Conservation (phyloP, 345 rosid species). For the Ceriops decandra region DNA sequence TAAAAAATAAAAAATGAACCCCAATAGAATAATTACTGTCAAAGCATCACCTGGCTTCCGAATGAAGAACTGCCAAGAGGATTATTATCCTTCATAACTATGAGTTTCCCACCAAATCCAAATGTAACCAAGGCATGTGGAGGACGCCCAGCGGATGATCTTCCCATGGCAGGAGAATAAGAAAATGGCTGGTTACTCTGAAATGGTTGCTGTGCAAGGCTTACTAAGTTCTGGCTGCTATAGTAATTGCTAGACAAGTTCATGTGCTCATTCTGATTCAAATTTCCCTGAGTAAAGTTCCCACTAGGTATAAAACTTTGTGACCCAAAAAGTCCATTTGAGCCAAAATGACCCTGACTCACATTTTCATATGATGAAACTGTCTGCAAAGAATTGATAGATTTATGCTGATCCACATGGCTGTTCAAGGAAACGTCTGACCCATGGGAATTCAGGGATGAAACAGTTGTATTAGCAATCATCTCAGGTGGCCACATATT, state of each 20-base stretch:
- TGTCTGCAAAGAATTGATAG: constrained; percentile 31
- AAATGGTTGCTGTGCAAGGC: constrained; percentile 45
- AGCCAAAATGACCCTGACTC: constrained; percentile 38
- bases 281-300: constrained; percentile 41
- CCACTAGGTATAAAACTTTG: constrained; percentile 41
- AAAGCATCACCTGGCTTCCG: constrained; percentile 69
- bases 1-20: neutral
- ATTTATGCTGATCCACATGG: constrained; percentile 30
- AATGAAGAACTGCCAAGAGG: constrained; percentile 48
- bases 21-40: neutral
- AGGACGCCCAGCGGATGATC: constrained; percentile 94
- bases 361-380: constrained; percentile 35
- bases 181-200: constrained; percentile 56
- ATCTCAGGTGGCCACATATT: constrained; percentile 50
- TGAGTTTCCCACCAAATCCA: constrained; percentile 95
- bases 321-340: constrained; percentile 47
- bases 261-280: constrained; percentile 44
- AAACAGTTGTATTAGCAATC: constrained; percentile 28
- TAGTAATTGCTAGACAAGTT: constrained; percentile 50
- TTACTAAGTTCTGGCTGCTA: constrained; percentile 41
- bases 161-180: constrained; percentile 49
- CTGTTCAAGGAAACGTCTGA: constrained; percentile 38
- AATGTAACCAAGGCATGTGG: constrained; percentile 88
- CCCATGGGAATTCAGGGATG: constrained; percentile 40
- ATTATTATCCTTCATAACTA: constrained; percentile 60